Conservation (phyloP, 352 stramenopile genomes). For the Phytophthora sp. region DNA sequence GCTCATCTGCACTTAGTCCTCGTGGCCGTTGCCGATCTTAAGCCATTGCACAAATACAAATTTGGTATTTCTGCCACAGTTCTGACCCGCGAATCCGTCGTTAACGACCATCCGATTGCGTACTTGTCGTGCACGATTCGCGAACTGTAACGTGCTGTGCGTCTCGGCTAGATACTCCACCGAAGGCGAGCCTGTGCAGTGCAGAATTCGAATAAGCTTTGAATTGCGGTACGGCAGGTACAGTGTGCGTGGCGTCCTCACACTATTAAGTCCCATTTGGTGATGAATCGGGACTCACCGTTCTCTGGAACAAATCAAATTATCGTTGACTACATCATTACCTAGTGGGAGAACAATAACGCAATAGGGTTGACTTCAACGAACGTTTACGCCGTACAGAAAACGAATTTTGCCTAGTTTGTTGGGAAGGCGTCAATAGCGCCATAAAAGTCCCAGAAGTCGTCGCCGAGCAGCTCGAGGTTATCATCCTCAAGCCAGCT, state of each 20-base stretch:
- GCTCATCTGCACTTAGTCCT: constrained; percentile 11
- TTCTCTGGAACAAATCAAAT: too few species aligned
- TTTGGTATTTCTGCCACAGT: constrained; percentile 70
- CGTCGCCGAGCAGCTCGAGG: constrained; percentile 74
- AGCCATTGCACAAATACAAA: constrained; percentile 65
- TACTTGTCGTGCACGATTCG: constrained; percentile 91
- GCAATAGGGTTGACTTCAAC: too few species aligned
- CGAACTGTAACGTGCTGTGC: constrained; percentile 97
- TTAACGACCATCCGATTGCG: constrained; percentile 93
- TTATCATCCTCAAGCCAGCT: constrained; percentile 62
- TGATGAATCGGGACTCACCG: too few species aligned
- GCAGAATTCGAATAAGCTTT: constrained; percentile 98
- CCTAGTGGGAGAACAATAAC: too few species aligned
- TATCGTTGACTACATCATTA: too few species aligned
- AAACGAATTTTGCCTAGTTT: constrained; percentile 21
- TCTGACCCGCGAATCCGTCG: constrained; percentile 76
- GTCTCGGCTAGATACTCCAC: constrained; percentile 95
- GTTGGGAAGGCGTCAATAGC: constrained; percentile 63
- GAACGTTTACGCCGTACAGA: too few species aligned
- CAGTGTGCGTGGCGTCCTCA: constrained; percentile 15
- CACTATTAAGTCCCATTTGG: constrained; percentile 16
- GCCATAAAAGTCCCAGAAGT: constrained; percentile 87
- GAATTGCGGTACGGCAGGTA: constrained; percentile 98
- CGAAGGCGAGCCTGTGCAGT: constrained; percentile 95
- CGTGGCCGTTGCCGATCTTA: constrained; percentile 46